Conservation (phyloP, 2,329 filamentous ascomycete genomes). For the Colletotrichum coccodes region DNA sequence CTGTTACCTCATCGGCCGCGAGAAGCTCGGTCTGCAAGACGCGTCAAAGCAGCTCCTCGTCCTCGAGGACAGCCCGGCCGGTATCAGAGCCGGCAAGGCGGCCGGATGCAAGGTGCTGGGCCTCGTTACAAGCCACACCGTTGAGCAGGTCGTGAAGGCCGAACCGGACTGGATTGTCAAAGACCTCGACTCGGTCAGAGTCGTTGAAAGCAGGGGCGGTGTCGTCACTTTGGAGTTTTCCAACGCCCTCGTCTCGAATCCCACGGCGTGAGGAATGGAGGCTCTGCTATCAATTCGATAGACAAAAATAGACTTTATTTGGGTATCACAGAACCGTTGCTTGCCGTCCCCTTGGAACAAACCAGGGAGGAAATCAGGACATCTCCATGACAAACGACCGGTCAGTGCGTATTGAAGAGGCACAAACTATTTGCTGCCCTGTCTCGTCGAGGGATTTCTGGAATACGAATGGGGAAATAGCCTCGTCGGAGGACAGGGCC, state of each 20-base stretch:
- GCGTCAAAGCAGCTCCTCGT: conserved; percentile 71
- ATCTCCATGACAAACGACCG: not conserved
- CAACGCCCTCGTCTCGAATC: conserved; percentile 59
- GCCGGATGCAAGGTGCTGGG: conserved; percentile 88
- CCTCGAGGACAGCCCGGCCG: conserved; percentile 89
- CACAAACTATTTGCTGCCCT: not conserved
- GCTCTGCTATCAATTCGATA: conserved; percentile 30
- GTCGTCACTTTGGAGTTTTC: conserved; percentile 74
- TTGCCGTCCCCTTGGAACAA: not conserved
- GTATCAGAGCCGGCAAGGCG: conserved; percentile 83
- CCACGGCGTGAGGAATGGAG: conserved; percentile 29
- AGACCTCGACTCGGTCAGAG: conserved; percentile 79
- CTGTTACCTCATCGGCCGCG: conserved; percentile 77
- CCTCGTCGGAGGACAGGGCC: not conserved
- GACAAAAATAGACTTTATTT: conserved; percentile 21
- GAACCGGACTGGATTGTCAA: conserved; percentile 89
- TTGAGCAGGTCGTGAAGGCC: conserved; percentile 76
- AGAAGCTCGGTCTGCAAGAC: conserved; percentile 65
- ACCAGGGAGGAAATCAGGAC: not conserved
- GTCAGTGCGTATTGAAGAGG: not conserved
- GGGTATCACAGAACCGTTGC: not conserved
- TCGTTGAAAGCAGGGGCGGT: conserved; percentile 68
- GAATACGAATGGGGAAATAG: not conserved
- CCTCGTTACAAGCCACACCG: conserved; percentile 84
- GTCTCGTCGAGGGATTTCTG: not conserved